phyloP scores from a whole-genome alignment of 768 basidiomycete species.

The Kwoniella dejecticola region DNA sequence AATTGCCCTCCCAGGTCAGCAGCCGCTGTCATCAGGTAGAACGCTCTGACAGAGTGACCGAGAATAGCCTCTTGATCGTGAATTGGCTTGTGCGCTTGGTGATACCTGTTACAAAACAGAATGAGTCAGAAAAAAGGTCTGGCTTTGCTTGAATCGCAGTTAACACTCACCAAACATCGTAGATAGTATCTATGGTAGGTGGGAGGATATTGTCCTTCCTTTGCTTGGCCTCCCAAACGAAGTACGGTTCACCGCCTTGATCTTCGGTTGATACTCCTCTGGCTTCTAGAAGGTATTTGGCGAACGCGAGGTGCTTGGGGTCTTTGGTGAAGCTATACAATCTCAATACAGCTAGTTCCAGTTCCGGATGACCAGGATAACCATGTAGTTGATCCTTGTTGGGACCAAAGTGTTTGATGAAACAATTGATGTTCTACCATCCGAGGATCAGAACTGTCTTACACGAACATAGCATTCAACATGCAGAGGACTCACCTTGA shows the following conservation, averaged over 20 bases:
- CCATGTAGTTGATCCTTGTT: conserved; percentile 29
- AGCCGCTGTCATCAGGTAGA: conserved; percentile 41
- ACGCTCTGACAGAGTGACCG: conserved; percentile 43
- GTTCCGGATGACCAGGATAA: conserved; percentile 45
- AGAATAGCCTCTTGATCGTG: conserved; percentile 36
- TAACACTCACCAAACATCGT: conserved; percentile 32
- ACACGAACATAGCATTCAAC: not conserved
- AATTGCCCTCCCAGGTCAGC: conserved; percentile 38
- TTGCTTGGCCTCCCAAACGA: conserved; percentile 30
- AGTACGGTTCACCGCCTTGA: conserved; percentile 24
- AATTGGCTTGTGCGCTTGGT: conserved; percentile 36
- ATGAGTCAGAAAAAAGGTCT: too few species aligned
- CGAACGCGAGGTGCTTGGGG: conserved; percentile 35
- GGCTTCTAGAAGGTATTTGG: conserved; percentile 26
- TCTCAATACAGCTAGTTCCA: conserved; percentile 39
- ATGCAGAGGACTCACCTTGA: conserved; percentile 24
- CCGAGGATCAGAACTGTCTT: too few species aligned
- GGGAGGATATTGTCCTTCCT: conserved; percentile 15
- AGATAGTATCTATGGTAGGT: conserved; percentile 17
- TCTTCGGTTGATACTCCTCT: conserved; percentile 33
- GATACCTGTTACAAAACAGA: conserved; percentile 25
- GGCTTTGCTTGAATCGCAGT: too few species aligned
- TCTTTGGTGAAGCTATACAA: conserved; percentile 32
- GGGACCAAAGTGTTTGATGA: conserved; percentile 29
- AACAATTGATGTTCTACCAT: conserved; percentile 31